Evolutionary conservation across 345 rosid species (phyloP), one percentile per base, ranked within the genome.

Genomic region (Xanthoceras sorbifolium): DNA sequence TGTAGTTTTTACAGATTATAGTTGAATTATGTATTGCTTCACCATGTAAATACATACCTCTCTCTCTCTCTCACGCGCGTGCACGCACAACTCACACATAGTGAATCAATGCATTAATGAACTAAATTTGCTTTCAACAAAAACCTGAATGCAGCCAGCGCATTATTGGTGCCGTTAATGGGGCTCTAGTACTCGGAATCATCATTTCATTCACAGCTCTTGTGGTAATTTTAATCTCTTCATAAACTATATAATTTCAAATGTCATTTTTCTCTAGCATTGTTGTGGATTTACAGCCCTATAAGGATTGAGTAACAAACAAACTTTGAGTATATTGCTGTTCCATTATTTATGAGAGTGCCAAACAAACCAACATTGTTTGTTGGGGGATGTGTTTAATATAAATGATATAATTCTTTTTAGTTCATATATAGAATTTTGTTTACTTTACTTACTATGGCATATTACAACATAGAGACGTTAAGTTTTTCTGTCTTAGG

Each of bases 161-260:
- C 52, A 79, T 93, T 71, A 90, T 94, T 36, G 98, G 98, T 78
- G 91, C 94, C 6, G 84, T 91, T 70, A 94, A 93, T 55, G 98
- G 98, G 74, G 85, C 79, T 85, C 89, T 93, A 44, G 90, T 93
- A 26, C 31, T 89, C 52, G 98, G 92, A 79, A 86, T 94, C 76
- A 79, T 93, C 69, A 48, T 74, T 75, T 89, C 94, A 8, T 94
- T 94, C 83, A 74, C 97, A 75, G 93, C 91, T 61, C 97, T 94
- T 18, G 95, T 89, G 98, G 98, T 94, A 90, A 83, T 0, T 72
- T 74, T 29, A 38, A n/a, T 42, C 28, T 25, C 36, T 65, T 73
- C 12, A 36, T 71, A 9, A 18, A 57, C 4, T 8, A 61, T 61
- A 44, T 44, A 42, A 9, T 25, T 36, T 63, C 40, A 31, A 48